Evolutionary conservation across 495 filamentous ascomycete species (phyloP), one percentile per base, ranked within the genome.

Genomic region (Friedmanniomyces simplex): DNA sequence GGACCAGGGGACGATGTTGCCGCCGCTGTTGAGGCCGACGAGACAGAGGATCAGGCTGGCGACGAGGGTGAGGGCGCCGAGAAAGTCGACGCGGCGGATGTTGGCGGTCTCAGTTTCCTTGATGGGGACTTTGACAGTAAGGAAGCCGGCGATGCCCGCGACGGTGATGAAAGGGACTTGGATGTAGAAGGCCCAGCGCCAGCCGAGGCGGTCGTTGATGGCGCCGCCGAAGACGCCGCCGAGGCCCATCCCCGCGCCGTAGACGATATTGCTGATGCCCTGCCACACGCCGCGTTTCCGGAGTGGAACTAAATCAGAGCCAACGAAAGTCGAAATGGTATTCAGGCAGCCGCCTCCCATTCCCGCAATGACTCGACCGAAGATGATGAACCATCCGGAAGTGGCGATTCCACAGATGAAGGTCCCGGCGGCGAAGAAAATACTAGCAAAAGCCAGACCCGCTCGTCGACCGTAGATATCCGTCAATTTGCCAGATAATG

Each of bases 181-280:
- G 21, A 88, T 70, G 32, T 91, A 72, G 67, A 96, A 96, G 0
- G 90, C 91, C 86, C 86, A 91, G 30, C 91, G 86, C 80, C 78
- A 82, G 11, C 76, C 70, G 54, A 85, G 76, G 5, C 73, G 74
- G 66, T 95, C 91, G 65, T 91, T 86, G 30, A 95, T 76, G 70
- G 83, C 81, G 1, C 91, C 91, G 21, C 91, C 91, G 66, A 93
- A 88, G 37, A 83, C 77, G 58, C 81, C 89, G 55, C 79, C 91
- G 41, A 83, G 69, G 69, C 76, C 89, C 59, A 79, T 83, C 54
- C 86, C 89, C 54, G 76, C 50, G 47, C 84, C 87, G 63, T 77
- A 89, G 52, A 75, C 77, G 58, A 96, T 79, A 71, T 96, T 96
- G 0, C 87, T 86, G 41, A 95, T 72, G 0, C 91, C 91, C 68